These are phyloP conservation scores for Cyclocybe cylindracea DNA, from an alignment of 768 basidiomycete species.

Conservation along the genomic window DNA sequence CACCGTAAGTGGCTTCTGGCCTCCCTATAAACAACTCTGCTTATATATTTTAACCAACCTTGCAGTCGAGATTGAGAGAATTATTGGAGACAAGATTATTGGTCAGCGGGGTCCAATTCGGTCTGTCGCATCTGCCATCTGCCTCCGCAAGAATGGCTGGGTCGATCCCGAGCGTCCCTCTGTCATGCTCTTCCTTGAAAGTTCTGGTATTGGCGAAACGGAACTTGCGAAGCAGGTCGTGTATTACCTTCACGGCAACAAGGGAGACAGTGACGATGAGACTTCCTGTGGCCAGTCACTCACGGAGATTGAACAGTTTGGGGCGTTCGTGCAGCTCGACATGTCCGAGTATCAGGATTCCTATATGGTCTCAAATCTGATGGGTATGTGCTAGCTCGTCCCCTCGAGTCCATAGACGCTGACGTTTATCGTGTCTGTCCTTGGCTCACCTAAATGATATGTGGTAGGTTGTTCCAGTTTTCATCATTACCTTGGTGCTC, in stretches of 20 bases:
- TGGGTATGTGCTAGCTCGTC: background rate
- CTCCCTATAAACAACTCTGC: background rate
- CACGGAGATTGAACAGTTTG: constrained; percentile 1
- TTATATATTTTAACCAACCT: background rate
- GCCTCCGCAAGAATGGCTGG: constrained; percentile 5
- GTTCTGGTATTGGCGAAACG: constrained; percentile 6
- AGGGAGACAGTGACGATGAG: background rate
- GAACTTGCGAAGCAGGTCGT: constrained; percentile 6
- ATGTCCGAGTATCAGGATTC: constrained; percentile 8
- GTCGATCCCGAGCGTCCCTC: constrained; percentile 7
- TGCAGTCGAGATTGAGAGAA: constrained; percentile 1
- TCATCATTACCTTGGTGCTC: background rate
- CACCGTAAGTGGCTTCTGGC: background rate
- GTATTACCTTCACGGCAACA: background rate
- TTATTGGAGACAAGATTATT: constrained; percentile 1
- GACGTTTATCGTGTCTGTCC: too few relatives aligned
- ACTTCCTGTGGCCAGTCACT: constrained; percentile 1
- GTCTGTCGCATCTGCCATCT: constrained; percentile 5
- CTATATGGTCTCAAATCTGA: constrained; percentile 3
- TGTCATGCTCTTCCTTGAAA: constrained; percentile 9
- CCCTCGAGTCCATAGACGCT: background rate
- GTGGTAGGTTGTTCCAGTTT: background rate
- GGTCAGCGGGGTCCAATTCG: constrained; percentile 6
- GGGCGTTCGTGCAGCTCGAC: constrained; percentile 3
- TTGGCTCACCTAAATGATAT: constrained; percentile 2